A percentile compares a stretch with the other conserved stretches of the same genome.
Conservation (phyloP, 495 filamentous ascomycete genomes). For the Annulohypoxylon maeteangense region DNA sequence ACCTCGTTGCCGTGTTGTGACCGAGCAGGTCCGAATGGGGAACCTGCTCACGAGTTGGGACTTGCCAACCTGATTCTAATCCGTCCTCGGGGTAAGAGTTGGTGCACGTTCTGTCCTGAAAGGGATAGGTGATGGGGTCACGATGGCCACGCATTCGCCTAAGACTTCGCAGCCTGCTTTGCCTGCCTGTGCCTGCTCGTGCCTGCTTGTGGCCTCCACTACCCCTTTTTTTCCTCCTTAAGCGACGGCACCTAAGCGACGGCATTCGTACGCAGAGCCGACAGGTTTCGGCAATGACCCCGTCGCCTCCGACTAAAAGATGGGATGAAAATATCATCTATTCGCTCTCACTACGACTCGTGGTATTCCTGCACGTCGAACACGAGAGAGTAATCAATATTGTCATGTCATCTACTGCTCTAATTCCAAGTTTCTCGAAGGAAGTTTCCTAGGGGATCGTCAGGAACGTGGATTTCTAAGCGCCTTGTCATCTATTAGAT, state of each 20-base stretch:
- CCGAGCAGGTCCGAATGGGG: not conserved
- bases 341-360: not conserved
- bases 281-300: constrained; percentile 6
- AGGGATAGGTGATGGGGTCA: constrained; percentile 1
- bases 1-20: constrained; percentile 1
- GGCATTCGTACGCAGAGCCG: not conserved
- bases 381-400: constrained; percentile 7
- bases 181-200: not conserved
- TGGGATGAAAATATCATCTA: constrained; percentile 7
- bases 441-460: not conserved
- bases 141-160: not conserved
- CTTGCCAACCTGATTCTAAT: not conserved
- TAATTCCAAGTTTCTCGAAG: constrained; percentile 16
- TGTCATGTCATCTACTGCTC: not conserved
- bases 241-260: not conserved
- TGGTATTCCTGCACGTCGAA: constrained; percentile 1
- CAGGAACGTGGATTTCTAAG: constrained; percentile 19
- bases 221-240: constrained; percentile 1
- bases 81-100: not conserved
- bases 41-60: constrained; percentile 1
- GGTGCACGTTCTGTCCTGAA: not conserved
- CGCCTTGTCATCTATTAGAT: constrained; percentile 11
- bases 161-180: not conserved
- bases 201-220: not conserved
- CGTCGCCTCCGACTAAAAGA: not conserved